These are phyloP conservation scores for Penicillium expansum DNA, from an alignment of 2,329 filamentous ascomycete genomes.

Conservation along the genomic window DNA sequence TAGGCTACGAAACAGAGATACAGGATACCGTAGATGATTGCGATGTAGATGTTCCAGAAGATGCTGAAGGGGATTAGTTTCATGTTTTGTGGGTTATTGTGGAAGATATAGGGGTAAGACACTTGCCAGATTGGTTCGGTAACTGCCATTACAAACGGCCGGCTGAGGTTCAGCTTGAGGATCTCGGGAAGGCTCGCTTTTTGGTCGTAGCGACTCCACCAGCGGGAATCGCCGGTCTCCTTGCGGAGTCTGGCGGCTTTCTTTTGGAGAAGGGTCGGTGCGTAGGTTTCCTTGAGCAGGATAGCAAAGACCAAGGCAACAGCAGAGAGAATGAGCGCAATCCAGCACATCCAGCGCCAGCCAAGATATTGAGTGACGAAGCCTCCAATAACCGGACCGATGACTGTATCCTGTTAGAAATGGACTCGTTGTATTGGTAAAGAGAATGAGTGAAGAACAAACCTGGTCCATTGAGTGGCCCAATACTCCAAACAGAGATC, in stretches of 20 bases:
- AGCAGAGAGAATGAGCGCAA: constrained; percentile 69
- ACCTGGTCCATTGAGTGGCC: constrained; percentile 73
- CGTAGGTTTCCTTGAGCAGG: constrained; percentile 71
- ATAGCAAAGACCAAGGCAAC: constrained; percentile 59
- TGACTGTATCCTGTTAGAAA: constrained; percentile 29
- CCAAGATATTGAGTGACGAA: constrained; percentile 69
- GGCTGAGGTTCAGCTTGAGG: constrained; percentile 70
- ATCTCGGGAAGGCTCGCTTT: constrained; percentile 63
- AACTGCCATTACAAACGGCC: constrained; percentile 73
- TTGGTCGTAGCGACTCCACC: constrained; percentile 79
- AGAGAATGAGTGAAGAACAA: constrained; percentile 12
- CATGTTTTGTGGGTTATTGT: neutral
- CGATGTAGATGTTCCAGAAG: constrained; percentile 68
- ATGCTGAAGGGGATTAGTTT: constrained; percentile 52
- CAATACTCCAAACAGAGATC: constrained; percentile 79
- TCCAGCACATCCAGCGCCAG: constrained; percentile 87
- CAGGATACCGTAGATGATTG: constrained; percentile 79
- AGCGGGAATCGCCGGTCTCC: constrained; percentile 67
- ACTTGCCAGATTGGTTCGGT: constrained; percentile 80
- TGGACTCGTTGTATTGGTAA: rapidly evolving
- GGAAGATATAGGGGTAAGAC: neutral
- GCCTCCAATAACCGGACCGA: constrained; percentile 73
- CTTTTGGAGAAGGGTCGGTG: constrained; percentile 65
- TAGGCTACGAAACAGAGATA: constrained; percentile 91
- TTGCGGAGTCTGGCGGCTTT: constrained; percentile 64